Percentiles rank a stretch among this genome's conserved stretches.
Evolutionary conservation across 2,329 filamentous ascomycete genomes (phyloP).

Genomic region (Penicillium occitanis): DNA sequence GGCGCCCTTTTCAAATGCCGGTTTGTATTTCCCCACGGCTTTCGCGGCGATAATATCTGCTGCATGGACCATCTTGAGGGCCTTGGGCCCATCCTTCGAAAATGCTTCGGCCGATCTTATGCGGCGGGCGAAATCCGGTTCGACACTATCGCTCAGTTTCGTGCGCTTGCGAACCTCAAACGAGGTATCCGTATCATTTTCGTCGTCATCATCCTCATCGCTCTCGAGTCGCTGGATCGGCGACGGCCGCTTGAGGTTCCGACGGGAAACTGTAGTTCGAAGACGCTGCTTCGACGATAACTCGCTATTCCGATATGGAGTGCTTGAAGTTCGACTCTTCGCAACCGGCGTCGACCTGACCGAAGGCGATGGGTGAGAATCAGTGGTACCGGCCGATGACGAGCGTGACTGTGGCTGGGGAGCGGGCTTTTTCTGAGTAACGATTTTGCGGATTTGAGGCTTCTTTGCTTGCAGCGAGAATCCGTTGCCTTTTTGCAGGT

Average conservation of each 20-base stretch:
- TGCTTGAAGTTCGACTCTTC: constrained; percentile 28
- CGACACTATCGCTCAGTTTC: constrained; percentile 41
- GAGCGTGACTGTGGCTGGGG: constrained; percentile 32
- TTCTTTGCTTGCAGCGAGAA: constrained; percentile 45
- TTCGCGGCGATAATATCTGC: constrained; percentile 48
- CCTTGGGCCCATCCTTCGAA: constrained; percentile 38
- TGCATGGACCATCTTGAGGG: constrained; percentile 51
- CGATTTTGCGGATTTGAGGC: constrained; percentile 44
- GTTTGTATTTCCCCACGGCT: constrained; percentile 51
- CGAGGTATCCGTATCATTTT: constrained; percentile 42
- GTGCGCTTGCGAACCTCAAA: constrained; percentile 47
- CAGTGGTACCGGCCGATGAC: constrained; percentile 27
- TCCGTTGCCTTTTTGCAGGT: constrained; percentile 46
- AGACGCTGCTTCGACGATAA: constrained; percentile 32
- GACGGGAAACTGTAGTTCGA: constrained; percentile 29
- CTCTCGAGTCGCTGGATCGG: constrained; percentile 42
- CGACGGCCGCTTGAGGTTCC: constrained; percentile 39
- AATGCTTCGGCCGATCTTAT: constrained; percentile 50
- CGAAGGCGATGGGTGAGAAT: constrained; percentile 15
- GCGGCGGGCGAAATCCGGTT: constrained; percentile 46
- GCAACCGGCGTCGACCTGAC: neutral
- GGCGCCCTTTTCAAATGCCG: constrained; percentile 49
- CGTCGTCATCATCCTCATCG: constrained; percentile 44
- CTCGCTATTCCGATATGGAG: neutral
- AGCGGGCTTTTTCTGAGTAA: constrained; percentile 35